A percentile compares a stretch with the other conserved stretches of the same genome.
phyloP scores from a whole-genome alignment of 495 filamentous ascomycete genomes.

The Aeminium ludgeri region DNA sequence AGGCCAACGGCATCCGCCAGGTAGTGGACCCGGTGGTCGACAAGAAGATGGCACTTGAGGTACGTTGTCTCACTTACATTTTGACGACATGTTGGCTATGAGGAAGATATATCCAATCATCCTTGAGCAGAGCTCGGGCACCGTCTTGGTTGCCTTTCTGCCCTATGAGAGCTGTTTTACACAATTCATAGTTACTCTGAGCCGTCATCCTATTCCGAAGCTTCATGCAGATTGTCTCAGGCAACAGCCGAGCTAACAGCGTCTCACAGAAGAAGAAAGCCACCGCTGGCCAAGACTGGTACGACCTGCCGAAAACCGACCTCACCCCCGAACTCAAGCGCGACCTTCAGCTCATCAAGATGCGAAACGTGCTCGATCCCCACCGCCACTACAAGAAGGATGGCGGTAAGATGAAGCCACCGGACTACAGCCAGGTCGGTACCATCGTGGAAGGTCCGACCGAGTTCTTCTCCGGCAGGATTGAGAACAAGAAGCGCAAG shows the following conservation, averaged over 20 bases:
- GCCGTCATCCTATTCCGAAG: slow-evolving; percentile 28
- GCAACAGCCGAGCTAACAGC: slow-evolving; percentile 24
- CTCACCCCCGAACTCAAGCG: slow-evolving; percentile 70
- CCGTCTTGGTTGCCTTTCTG: slow-evolving; percentile 62
- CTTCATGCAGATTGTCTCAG: slow-evolving; percentile 6
- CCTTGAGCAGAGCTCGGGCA: slow-evolving; percentile 48
- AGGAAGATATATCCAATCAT: slow-evolving; percentile 49
- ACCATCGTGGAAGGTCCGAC: slow-evolving; percentile 79
- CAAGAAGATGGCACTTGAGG: slow-evolving; percentile 29
- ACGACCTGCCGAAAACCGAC: slow-evolving; percentile 65
- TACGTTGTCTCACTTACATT: slow-evolving; percentile 20
- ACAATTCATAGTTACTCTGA: slow-evolving; percentile 99
- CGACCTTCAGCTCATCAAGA: slow-evolving; percentile 70
- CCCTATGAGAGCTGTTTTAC: slow-evolving; percentile 56
- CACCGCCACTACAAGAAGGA: slow-evolving; percentile 89
- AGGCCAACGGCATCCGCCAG: slow-evolving; percentile 28
- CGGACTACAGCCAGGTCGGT: slow-evolving; percentile 75
- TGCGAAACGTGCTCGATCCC: slow-evolving; percentile 76
- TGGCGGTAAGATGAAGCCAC: slow-evolving; percentile 43
- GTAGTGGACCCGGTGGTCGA: slow-evolving; percentile 29
- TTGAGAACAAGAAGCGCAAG: slow-evolving; percentile 76
- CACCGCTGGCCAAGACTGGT: slow-evolving; percentile 56
- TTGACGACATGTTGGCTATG: slow-evolving; percentile 33
- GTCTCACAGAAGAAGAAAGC: slow-evolving; percentile 33
- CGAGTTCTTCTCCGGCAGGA: slow-evolving; percentile 62